Evolutionary conservation across 2,329 filamentous ascomycete species (phyloP), one percentile per base, ranked within the genome.

Genomic region (Beauveria sp.): DNA sequence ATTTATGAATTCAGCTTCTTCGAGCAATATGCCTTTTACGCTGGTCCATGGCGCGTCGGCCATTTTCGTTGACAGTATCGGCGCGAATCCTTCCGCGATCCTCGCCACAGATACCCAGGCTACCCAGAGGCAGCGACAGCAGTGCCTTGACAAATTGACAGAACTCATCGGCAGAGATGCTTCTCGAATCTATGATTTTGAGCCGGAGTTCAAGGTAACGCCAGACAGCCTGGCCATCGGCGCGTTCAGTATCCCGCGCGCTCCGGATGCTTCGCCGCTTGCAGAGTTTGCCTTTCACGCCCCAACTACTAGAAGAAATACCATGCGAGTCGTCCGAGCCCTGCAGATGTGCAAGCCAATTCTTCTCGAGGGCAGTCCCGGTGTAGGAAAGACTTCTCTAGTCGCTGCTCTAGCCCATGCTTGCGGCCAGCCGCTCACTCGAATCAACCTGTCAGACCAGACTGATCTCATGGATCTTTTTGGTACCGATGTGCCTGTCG

Each of bases 381-480:
- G 94, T 71, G 94, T 99, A 24, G 94, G 94, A 61, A 99, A 99
- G 77, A 99, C 94, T 0, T 96, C 93, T 1, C 81, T 99, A 16
- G 86, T 99, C 24, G 88, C 89, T 51, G 92, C 94, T 0, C 79
- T 99, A 51, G 90, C 96, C 1, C 83, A 84, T 66, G 86, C 88
- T 4, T 89, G 91, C 65, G 91, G 92, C 5, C 88, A 88, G 64
- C 88, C 90, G 8, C 76, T 99, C 64, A 96, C 92, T 0, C 84
- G 94, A 67, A 97, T 99, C 75, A 99, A 99, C 70, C 79, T 99
- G 63, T 97, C 94, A 0, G 94, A 99, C 67, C 94, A 99, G 75
- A 99, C 96, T 0, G 94, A 99, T 73, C 78, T 99, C 55, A 97
- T 97, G 83, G 94, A 99, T 71, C 79, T 99, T 1, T 99, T 99